A percentile compares a stretch with the other conserved stretches of the same genome.
Evolutionary conservation across 2,329 filamentous ascomycete genomes (phyloP).

Genomic region (Aurifilum marmelostoma): DNA sequence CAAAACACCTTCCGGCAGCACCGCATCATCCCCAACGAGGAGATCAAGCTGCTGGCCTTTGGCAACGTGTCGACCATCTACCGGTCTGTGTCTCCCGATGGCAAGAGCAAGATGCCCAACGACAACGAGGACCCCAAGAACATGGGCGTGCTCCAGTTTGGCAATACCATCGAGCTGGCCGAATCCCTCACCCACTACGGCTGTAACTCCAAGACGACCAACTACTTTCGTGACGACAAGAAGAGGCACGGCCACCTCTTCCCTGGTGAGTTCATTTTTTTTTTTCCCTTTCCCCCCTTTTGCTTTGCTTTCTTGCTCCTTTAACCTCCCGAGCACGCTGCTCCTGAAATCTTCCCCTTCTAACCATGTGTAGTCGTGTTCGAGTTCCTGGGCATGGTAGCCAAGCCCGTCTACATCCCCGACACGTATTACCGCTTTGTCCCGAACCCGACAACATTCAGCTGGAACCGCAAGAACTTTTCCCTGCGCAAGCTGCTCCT

Average conservation of each 20-base stretch:
- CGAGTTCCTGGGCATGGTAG: constrained; percentile 62
- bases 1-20: constrained; percentile 52
- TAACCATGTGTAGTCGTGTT: constrained; percentile 52
- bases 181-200: constrained; percentile 57
- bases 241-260: constrained; percentile 53
- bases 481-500: constrained; percentile 47
- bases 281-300: too few relatives aligned
- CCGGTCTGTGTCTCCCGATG: neutral
- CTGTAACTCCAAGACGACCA: constrained; percentile 56
- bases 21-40: constrained; percentile 56
- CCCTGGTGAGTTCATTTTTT: constrained; percentile 43
- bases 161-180: constrained; percentile 52
- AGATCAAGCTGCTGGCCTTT: constrained; percentile 59
- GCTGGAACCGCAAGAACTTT: constrained; percentile 57
- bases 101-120: constrained; percentile 32
- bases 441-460: constrained; percentile 59
- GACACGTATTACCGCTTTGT: constrained; percentile 56
- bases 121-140: constrained; percentile 46
- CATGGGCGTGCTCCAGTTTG: constrained; percentile 50
- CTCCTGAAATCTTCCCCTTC: neutral
- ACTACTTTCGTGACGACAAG: constrained; percentile 45
- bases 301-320: too few relatives aligned
- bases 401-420: constrained; percentile 52
- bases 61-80: constrained; percentile 59
- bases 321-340: too few relatives aligned